Evolutionary conservation across 2,329 filamentous ascomycete genomes (phyloP), one percentile per base, ranked within the genome.

Genomic region (Sporothrix schenckii): DNA sequence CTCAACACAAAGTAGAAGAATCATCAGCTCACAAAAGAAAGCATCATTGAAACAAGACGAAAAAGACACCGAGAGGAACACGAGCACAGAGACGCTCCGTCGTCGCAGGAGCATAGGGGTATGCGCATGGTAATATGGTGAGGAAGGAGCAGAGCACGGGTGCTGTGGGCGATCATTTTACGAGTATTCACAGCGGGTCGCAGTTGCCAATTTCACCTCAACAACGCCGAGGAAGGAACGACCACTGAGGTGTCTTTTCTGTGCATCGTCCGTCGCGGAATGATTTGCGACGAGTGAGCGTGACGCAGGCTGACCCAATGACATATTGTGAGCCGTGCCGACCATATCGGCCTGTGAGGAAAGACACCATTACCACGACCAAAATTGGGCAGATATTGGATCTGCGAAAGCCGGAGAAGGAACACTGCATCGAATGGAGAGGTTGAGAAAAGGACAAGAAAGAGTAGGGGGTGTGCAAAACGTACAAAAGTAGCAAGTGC

Each of bases 71-170:
- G 21, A 58, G 56, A 30, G 19, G 52, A 54, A 54, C 56, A 60
- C 30, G 5, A 3, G 13, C 5, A 16, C 3, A 41, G 4, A 21
- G 34, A 24, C 27, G 3, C 27, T 4, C 3, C 27, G 4, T 30
- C 27, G 27, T 30, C 27, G 27, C 3, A 72, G 54, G 49, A 66
- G 69, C 69, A 72, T 47, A 68, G 53, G 66, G 60, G 44, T 39
- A 41, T 56, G 69, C 69, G 67, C 72, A 11, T 34, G 54, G 44
- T 4, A 56, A 56, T 16, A 50, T 24, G n/a, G 30, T 2, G 9
- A 50, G 53, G 34, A 44, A 21, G 67, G 49, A 47, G 58, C 39
- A 47, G n/a, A n/a, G 58, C n/a, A 61, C 21, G n/a, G 21, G 39
- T 39, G 13, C 39, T 34, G 30, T 16, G 39, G 24, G 58, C 58